Percentiles rank a stretch among this genome's conserved stretches.
phyloP scores from a whole-genome alignment of 805 yeast genomes.

The Candida tibetensis region DNA sequence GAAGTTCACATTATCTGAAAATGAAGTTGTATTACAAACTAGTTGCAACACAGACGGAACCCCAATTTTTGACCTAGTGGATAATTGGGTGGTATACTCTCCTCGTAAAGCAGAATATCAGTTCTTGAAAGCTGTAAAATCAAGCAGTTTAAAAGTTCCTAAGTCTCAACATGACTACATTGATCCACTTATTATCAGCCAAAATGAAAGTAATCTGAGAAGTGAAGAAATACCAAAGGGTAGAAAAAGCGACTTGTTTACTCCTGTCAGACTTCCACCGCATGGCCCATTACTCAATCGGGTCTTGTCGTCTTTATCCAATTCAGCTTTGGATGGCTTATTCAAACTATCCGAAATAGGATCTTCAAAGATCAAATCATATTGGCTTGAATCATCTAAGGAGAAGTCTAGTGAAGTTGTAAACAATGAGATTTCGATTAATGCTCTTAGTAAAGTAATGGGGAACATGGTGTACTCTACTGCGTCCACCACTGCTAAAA shows the following conservation, averaged over 20 bases:
- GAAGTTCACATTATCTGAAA: slow-evolving; percentile 13
- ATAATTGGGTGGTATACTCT: slow-evolving; percentile 48
- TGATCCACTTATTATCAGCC: slow-evolving; percentile 11
- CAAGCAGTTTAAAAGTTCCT: slow-evolving; percentile 4
- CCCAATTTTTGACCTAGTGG: slow-evolving; percentile 50
- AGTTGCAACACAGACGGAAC: slow-evolving; percentile 26
- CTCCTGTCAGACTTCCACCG: slow-evolving; percentile 47
- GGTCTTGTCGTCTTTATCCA: slow-evolving; percentile 48
- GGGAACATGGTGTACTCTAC: slow-evolving; percentile 35
- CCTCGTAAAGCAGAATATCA: slow-evolving; percentile 39
- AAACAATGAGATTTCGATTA: slow-evolving; percentile 22
- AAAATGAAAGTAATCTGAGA: neutral
- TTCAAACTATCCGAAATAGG: slow-evolving; percentile 49
- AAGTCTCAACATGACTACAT: neutral
- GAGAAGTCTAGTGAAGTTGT: slow-evolving; percentile 4
- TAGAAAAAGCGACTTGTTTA: slow-evolving; percentile 18
- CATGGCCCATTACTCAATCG: slow-evolving; percentile 47
- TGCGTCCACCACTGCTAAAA: slow-evolving; percentile 25
- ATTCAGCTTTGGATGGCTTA: slow-evolving; percentile 52
- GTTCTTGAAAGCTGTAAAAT: slow-evolving; percentile 24
- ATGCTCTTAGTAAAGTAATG: slow-evolving; percentile 30
- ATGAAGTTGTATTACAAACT: slow-evolving; percentile 27
- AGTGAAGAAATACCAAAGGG: neutral
- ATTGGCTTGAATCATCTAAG: slow-evolving; percentile 23
- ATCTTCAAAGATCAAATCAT: slow-evolving; percentile 41